phyloP scores from a whole-genome alignment of 306 rosid genomes.

The Vigna reflexopilosa region DNA sequence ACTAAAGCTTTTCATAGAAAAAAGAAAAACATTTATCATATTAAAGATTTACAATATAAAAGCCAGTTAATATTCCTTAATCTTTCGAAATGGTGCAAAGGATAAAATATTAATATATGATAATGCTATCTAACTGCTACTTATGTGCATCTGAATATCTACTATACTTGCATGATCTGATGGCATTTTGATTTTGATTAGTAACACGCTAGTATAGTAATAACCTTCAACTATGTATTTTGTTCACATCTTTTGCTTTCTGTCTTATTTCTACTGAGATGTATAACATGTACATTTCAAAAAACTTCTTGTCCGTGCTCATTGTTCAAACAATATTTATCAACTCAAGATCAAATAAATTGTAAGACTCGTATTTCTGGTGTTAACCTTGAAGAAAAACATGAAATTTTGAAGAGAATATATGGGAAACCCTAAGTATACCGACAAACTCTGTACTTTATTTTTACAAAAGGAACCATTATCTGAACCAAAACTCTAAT shows the following conservation, averaged over 20 bases:
- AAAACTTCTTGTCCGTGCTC: conserved; percentile 2
- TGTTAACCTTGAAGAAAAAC: background rate
- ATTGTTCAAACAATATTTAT: background rate
- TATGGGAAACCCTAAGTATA: conserved; percentile 6
- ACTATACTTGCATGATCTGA: background rate
- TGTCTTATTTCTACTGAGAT: background rate
- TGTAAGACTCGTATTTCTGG: background rate
- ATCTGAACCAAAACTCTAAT: too few relatives aligned
- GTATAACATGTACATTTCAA: background rate
- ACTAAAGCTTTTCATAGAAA: background rate
- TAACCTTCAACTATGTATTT: background rate
- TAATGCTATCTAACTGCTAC: background rate
- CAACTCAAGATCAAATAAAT: conserved; percentile 1
- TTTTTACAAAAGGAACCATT: background rate
- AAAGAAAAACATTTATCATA: too few relatives aligned
- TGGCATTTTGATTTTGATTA: background rate
- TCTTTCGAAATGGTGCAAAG: background rate
- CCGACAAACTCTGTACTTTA: background rate
- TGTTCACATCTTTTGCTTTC: conserved; percentile 1
- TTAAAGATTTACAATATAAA: background rate
- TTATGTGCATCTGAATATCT: background rate
- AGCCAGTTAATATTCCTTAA: background rate
- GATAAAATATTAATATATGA: background rate
- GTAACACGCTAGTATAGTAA: background rate
- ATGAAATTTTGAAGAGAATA: background rate